Evolutionary conservation across 208 protist species (phyloP).

Genomic region (Eutreptiella sp.): DNA sequence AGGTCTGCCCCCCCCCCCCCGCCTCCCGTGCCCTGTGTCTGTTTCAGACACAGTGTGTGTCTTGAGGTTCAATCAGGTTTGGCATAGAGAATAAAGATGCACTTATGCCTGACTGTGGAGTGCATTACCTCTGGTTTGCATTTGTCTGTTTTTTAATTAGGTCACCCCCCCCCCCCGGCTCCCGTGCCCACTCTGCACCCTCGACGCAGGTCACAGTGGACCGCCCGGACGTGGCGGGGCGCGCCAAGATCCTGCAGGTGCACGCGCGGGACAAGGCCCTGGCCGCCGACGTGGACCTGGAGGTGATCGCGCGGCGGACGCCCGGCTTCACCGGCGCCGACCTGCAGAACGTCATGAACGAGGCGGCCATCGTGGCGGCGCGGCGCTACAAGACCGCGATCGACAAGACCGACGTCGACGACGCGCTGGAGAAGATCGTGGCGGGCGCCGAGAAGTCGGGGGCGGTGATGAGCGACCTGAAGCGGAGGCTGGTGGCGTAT

Average conservation of each 20-base stretch:
- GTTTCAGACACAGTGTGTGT: too few relatives aligned
- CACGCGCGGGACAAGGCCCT: slow-evolving; percentile 62
- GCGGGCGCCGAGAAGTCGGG: slow-evolving; percentile 69
- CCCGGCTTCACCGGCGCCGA: slow-evolving; percentile 85
- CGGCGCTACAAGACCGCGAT: too few relatives aligned
- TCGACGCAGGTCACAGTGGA: slow-evolving; percentile 75
- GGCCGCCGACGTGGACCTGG: slow-evolving; percentile 41
- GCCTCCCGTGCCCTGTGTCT: too few relatives aligned
- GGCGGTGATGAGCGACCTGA: slow-evolving; percentile 49
- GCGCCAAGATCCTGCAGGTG: slow-evolving; percentile 66
- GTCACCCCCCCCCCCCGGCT: too few relatives aligned
- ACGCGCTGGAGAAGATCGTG: slow-evolving; percentile 72
- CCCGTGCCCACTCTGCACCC: slow-evolving; percentile 48
- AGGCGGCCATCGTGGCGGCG: slow-evolving; percentile 83
- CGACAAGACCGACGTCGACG: slow-evolving; percentile 55
- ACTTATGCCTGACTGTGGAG: too few relatives aligned
- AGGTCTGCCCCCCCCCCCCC: too few relatives aligned
- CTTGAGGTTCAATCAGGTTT: too few relatives aligned
- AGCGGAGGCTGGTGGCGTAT: slow-evolving; percentile 60
- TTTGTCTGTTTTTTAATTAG: too few relatives aligned
- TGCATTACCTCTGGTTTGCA: too few relatives aligned
- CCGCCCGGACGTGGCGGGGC: slow-evolving; percentile 78
- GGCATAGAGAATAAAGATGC: too few relatives aligned
- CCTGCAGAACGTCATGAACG: slow-evolving; percentile 94
- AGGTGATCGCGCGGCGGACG: slow-evolving; percentile 68